Percentiles rank a stretch among this genome's conserved stretches.
phyloP scores from a whole-genome alignment of 2,329 filamentous ascomycete species.

The Fusarium citri region DNA sequence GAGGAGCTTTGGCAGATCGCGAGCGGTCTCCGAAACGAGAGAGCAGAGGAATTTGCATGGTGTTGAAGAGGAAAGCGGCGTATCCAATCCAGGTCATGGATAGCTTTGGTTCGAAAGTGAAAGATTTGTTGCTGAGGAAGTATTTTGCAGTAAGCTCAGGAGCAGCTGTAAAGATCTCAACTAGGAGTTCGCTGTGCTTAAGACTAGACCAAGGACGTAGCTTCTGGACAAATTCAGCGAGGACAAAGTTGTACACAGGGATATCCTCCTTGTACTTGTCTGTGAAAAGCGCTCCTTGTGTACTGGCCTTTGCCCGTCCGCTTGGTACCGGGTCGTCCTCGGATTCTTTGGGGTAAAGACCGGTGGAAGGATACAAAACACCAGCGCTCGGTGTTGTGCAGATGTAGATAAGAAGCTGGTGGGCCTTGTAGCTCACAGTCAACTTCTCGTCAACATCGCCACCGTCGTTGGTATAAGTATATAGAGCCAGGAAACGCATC shows the following conservation, averaged over 20 bases:
- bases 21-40: constrained; percentile 75
- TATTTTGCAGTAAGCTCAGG: constrained; percentile 92
- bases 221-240: constrained; percentile 82
- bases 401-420: constrained; percentile 78
- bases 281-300: constrained; percentile 78
- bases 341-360: constrained; percentile 84
- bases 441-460: constrained; percentile 56
- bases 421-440: constrained; percentile 74
- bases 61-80: constrained; percentile 86
- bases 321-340: constrained; percentile 58
- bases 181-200: constrained; percentile 82
- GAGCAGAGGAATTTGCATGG: constrained; percentile 80
- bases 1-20: constrained; percentile 73
- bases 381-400: constrained; percentile 82
- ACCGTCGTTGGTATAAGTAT: constrained; percentile 66
- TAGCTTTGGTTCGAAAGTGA: constrained; percentile 90
- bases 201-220: constrained; percentile 86
- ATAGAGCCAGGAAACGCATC: constrained; percentile 77
- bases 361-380: constrained; percentile 78
- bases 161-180: constrained; percentile 81
- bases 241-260: constrained; percentile 80
- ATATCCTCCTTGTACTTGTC: constrained; percentile 74
- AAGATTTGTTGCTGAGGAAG: constrained; percentile 81
- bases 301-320: constrained; percentile 56
- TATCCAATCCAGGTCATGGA: constrained; percentile 96